Conservation (phyloP, 371 early-diverging fungal genomes). For the Lichtheimia ornata region DNA sequence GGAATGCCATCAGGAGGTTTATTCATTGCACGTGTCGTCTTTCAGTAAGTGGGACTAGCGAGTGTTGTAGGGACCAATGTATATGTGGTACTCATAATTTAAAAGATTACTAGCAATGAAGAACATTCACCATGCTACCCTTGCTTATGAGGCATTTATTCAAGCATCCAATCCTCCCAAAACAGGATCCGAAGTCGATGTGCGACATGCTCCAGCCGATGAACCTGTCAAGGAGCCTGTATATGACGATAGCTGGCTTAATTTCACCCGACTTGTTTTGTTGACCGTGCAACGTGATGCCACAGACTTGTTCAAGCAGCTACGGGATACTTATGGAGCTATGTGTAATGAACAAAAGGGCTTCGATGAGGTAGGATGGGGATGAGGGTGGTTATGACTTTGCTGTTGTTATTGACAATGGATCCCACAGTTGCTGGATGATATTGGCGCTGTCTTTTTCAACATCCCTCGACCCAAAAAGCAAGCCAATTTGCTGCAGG, state of each 20-base stretch:
- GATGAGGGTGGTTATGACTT: background rate
- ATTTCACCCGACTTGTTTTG: conserved; percentile 71
- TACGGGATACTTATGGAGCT: conserved; percentile 57
- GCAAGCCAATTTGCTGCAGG: conserved; percentile 70
- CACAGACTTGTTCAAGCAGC: conserved; percentile 55
- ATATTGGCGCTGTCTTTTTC: conserved; percentile 71
- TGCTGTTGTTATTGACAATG: background rate
- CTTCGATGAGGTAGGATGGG: conserved; percentile 33
- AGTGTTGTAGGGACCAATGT: background rate
- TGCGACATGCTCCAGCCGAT: conserved; percentile 40
- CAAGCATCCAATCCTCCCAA: conserved; percentile 27
- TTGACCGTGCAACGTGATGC: conserved; percentile 72
- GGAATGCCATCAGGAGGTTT: conserved; percentile 58
- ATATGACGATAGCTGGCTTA: conserved; percentile 63
- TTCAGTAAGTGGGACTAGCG: conserved; percentile 58
- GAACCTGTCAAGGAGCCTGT: conserved; percentile 36
- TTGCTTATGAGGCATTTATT: conserved; percentile 64
- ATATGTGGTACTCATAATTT: background rate
- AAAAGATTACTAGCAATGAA: conserved; percentile 60
- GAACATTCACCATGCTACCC: conserved; percentile 73
- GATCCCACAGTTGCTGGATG: conserved; percentile 50
- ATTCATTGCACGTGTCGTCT: conserved; percentile 77
- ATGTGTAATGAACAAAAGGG: conserved; percentile 37
- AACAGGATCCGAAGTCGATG: conserved; percentile 33
- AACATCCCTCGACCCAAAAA: conserved; percentile 64